Percentiles rank a stretch among this genome's conserved stretches.
phyloP scores from a whole-genome alignment of 176 grass and related monocot genomes.

The maize (Zea mays) region Zm-B73-REFERENCE-NAM-5.0 NC_050097.1:81939501-81940000 shows the following conservation, averaged over 20 bases:
- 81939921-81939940: slow-evolving; percentile 43
- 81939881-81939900: slow-evolving; percentile 42
- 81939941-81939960: slow-evolving; percentile 48
- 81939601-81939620: neutral
- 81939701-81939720: neutral
- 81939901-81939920: slow-evolving; percentile 42
- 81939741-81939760: neutral
- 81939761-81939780: no score
- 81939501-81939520: neutral
- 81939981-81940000: slow-evolving; percentile 43
- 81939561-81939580: neutral
- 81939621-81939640: neutral
- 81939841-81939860: slow-evolving; percentile 45
- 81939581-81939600: neutral
- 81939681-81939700: neutral
- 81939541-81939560: neutral
- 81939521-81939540: slow-evolving; percentile 9
- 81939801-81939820: slow-evolving; percentile 9
- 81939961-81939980: slow-evolving; percentile 73
- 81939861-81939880: slow-evolving; percentile 49
- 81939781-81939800: neutral
- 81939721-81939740: neutral
- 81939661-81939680: neutral
- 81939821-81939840: slow-evolving; percentile 29
- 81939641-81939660: neutral